phyloP scores from a whole-genome alignment of 1,284 basidiomycete genomes.

The Pyrrhoderma noxium region DNA sequence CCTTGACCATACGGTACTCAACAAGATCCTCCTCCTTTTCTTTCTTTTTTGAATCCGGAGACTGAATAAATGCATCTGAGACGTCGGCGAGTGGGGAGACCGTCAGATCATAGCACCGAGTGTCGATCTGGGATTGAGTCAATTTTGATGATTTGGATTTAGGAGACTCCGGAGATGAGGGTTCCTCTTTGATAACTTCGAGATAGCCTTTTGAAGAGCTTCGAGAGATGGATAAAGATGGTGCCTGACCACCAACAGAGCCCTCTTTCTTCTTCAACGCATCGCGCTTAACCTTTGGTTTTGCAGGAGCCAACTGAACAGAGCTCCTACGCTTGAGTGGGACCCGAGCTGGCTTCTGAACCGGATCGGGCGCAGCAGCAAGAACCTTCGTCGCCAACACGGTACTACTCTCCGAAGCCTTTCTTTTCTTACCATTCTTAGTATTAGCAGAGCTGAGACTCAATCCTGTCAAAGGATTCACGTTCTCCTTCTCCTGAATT shows the following conservation, averaged over 20 bases:
- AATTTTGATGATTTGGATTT: background rate
- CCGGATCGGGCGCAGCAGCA: conserved; percentile 3
- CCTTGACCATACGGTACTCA: conserved; percentile 32
- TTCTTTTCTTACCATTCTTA: conserved; percentile 46
- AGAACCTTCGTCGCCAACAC: conserved; percentile 23
- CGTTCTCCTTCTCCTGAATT: conserved; percentile 63
- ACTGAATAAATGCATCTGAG: conserved; percentile 39
- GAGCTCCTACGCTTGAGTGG: conserved; percentile 13
- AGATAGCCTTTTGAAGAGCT: conserved; percentile 3
- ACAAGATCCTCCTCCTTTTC: conserved; percentile 24
- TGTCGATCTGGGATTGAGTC: conserved; percentile 32
- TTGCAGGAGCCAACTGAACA: conserved; percentile 1
- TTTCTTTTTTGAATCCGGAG: conserved; percentile 23
- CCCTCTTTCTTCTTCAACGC: conserved; percentile 2
- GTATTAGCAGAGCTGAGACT: conserved; percentile 35
- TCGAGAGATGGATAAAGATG: conserved; percentile 3
- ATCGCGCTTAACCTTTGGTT: conserved; percentile 11
- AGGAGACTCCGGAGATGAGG: background rate
- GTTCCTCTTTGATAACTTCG: conserved; percentile 5
- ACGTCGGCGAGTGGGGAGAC: conserved; percentile 58
- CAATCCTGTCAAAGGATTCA: conserved; percentile 63
- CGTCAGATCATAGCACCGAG: conserved; percentile 56
- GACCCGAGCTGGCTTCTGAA: conserved; percentile 11
- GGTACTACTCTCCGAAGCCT: conserved; percentile 32
- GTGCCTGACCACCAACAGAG: background rate